phyloP scores from a whole-genome alignment of 805 yeast genomes.

The Citeromyces matritensis region DNA sequence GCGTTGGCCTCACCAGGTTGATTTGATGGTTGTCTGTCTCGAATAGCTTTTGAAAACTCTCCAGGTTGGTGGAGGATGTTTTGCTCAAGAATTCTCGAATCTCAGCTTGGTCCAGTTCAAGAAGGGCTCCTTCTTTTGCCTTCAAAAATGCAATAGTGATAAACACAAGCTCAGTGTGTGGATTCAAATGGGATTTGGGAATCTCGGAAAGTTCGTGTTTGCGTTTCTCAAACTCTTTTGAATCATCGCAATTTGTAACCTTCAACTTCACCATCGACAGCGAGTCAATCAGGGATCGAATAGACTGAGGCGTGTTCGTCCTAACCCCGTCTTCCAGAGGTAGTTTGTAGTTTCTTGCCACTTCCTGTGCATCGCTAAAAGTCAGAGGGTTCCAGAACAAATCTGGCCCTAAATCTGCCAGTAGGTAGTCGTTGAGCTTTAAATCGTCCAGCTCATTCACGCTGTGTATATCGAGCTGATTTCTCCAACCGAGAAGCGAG shows the following conservation, averaged over 20 bases:
- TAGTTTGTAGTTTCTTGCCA: constrained; percentile 4
- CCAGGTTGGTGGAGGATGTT: constrained; percentile 28
- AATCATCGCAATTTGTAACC: constrained; percentile 22
- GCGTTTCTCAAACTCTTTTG: not conserved
- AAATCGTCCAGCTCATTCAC: not conserved
- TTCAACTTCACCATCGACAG: constrained; percentile 17
- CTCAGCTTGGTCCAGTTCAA: constrained; percentile 85
- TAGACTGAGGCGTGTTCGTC: not conserved
- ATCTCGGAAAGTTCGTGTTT: not conserved
- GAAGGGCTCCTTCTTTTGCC: constrained; percentile 60
- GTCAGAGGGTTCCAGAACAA: constrained; percentile 39
- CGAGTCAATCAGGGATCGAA: constrained; percentile 3
- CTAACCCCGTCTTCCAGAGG: not conserved
- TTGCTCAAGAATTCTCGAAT: constrained; percentile 63
- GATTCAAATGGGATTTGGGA: constrained; percentile 25
- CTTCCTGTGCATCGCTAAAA: constrained; percentile 6
- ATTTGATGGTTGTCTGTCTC: constrained; percentile 4
- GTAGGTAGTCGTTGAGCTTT: constrained; percentile 7
- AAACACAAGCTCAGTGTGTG: constrained; percentile 65
- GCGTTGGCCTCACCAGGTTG: constrained; percentile 3
- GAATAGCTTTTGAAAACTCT: constrained; percentile 13
- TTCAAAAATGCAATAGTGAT: constrained; percentile 67
- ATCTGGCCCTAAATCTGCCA: constrained; percentile 34
- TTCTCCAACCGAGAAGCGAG: constrained; percentile 64
- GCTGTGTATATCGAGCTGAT: constrained; percentile 12